phyloP scores from a whole-genome alignment of 1,284 basidiomycete species.

The Coniferiporia sulphurascens region DNA sequence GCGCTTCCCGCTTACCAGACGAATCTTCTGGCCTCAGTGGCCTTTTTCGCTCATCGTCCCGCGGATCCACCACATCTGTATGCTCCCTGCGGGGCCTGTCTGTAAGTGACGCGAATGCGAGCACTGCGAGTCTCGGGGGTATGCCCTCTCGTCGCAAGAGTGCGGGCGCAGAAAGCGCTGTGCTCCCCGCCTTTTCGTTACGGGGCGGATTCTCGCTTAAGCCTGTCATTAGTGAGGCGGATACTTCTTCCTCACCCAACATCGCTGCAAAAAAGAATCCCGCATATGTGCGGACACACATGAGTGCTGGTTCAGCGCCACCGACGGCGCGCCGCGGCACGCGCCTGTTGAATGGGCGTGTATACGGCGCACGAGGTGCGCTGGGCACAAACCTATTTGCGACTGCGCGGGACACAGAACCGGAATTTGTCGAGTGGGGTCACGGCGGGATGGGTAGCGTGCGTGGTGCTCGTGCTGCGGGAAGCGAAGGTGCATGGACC shows the following conservation, averaged over 20 bases:
- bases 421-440: constrained; percentile 82
- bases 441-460: constrained; percentile 81
- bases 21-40: constrained; percentile 22
- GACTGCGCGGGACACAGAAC: constrained; percentile 50
- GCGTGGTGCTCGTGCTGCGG: constrained; percentile 31
- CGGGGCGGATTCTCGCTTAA: constrained; percentile 10
- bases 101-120: constrained; percentile 9
- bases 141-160: constrained; percentile 21
- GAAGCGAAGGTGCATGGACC: constrained; percentile 33
- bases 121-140: constrained; percentile 8
- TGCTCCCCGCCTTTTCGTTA: constrained; percentile 5
- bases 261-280: not conserved
- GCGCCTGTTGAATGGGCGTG: constrained; percentile 71
- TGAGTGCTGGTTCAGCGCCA: constrained; percentile 25
- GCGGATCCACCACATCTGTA: constrained; percentile 22
- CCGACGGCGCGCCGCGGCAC: constrained; percentile 29
- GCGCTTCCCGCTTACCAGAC: constrained; percentile 1
- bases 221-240: constrained; percentile 7
- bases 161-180: constrained; percentile 4
- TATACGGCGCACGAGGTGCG: constrained; percentile 49
- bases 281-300: constrained; percentile 6
- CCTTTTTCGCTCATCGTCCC: constrained; percentile 38
- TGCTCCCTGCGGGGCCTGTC: constrained; percentile 2
- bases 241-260: constrained; percentile 2
- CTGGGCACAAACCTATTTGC: constrained; percentile 28